Conservation (phyloP, 2,329 filamentous ascomycete species). For the Clarireedia hainanense region DNA sequence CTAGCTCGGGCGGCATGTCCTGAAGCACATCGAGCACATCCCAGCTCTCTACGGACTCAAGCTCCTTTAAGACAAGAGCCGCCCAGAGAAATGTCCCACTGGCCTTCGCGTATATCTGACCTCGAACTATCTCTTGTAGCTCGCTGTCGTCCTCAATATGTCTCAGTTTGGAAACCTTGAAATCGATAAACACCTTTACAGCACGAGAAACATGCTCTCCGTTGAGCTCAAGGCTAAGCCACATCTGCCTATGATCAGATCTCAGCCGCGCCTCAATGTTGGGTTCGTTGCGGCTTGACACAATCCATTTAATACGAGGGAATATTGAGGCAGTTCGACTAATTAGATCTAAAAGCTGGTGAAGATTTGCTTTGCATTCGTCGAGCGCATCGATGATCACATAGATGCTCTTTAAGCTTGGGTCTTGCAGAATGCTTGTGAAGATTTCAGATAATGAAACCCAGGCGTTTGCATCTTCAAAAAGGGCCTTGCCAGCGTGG, state of each 20-base stretch:
- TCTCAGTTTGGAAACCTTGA: not conserved
- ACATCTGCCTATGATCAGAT: not conserved
- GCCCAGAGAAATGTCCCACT: constrained; percentile 1
- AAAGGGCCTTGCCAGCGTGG: not conserved
- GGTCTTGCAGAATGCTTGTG: not conserved
- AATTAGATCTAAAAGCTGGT: not conserved
- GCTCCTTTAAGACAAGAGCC: not conserved
- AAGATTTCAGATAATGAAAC: not conserved
- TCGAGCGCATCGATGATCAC: not conserved
- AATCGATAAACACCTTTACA: not conserved
- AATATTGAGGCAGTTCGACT: not conserved
- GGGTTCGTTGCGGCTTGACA: not conserved
- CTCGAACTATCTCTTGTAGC: not conserved
- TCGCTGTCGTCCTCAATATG: not conserved
- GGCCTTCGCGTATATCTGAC: not conserved
- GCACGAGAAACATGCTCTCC: not conserved
- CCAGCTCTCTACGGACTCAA: not conserved
- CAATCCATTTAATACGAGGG: not conserved
- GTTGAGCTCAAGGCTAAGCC: not conserved
- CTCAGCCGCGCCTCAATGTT: not conserved
- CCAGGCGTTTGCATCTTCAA: not conserved
- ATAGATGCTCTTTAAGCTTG: not conserved
- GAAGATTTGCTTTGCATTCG: not conserved
- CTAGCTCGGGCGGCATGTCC: not conserved
- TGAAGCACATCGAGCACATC: not conserved